Evolutionary conservation across 805 yeast species (phyloP), one percentile per base, ranked within the genome.

Genomic region (Monosporozyma servazzii): DNA sequence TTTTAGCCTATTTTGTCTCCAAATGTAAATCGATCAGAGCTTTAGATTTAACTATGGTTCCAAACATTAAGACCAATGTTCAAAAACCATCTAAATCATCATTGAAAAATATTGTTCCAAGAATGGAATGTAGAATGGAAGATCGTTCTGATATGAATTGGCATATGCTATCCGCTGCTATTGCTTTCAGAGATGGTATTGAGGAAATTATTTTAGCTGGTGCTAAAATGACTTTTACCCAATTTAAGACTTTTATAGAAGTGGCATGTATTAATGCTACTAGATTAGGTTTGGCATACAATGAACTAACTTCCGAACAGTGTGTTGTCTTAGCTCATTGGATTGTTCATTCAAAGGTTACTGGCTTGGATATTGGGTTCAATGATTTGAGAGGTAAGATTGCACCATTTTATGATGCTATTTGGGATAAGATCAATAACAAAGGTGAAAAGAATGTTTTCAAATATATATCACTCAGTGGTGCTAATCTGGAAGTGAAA

Each of bases 151-250:
- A 82, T 51, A 79, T 82, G 81, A 90, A 89, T 64, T 90, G 97
- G 97, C 72, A 81, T 13, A 68, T 87, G 44, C 72, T 91, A 53
- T 82, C 83, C 6, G 91, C 89, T 1, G 80, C 96, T 0, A 64
- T 91, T 15, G 78, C 82, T 9, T 79, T 80, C 6, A 74, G 93
- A 56, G 86, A 86, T 41, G 91, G 95, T 11, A 73, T 90, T 21
- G 93, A 84, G 54, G 96, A 88, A 61, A 70, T 90, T 49, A 77
- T 87, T 23, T 67, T 91, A 49, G 85, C 86, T 29, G 97, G 97
- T 48, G 88, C 96, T 55, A 79, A 84, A 62, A 84, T 80, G 80
- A 56, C 63, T 3, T 51, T 64, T 25, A 73, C 73, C 3, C 84
- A 84, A 58, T 72, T 86, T 41, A 72, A 71, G 20, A 73, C 77